Evolutionary conservation across 2,329 filamentous ascomycete genomes (phyloP), one percentile per base, ranked within the genome.

Genomic region (Ophiocordyceps robertsii): DNA sequence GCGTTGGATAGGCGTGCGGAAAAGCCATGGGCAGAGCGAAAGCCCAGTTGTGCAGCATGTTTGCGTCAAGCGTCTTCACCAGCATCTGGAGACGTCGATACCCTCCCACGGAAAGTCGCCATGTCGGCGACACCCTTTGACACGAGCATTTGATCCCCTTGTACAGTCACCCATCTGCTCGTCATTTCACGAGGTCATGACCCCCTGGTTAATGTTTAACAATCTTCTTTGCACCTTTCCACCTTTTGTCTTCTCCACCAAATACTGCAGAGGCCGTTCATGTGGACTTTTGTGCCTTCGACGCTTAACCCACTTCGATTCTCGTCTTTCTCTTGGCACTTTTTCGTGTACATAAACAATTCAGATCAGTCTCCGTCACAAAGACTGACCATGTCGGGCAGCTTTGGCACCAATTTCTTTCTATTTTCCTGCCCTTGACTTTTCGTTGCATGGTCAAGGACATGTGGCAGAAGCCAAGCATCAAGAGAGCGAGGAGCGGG

Each of bases 1-100:
- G 62, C 59, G 60, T 64, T 62, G 60, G 58, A 56, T 54, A 60
- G 52, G 58, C 50, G 48, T 49, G 46, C 44, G 49, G 47, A 47
- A 47, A 49, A 45, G 43, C 21, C 37, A 38, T 14, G 19, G 37
- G 37, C 37, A 38, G 19, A 12, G 17, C 14, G 14, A 10, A 36
- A 2, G 14, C 33, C 13, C 9, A 36, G 13, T 17, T 4, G 10
- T 10, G 9, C 33, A 36, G 14, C 9, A 14, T 36, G 9, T 36
- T 36, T 14, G 10, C n/a, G 6, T 8, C 33, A 14, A 36, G n/a
- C n/a, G 33, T 36, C 19, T 19, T 14, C 19, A 14, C 12, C 39
- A n/a, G 17, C 12, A 27, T 14, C 16, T 11, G 19, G 16, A 29
- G 19, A 39, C 8, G 8, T 24, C 27, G 37, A 39, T 39, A 39